Evolutionary conservation across 495 filamentous ascomycete genomes (phyloP).

Genomic region (Patellaria atrata): DNA sequence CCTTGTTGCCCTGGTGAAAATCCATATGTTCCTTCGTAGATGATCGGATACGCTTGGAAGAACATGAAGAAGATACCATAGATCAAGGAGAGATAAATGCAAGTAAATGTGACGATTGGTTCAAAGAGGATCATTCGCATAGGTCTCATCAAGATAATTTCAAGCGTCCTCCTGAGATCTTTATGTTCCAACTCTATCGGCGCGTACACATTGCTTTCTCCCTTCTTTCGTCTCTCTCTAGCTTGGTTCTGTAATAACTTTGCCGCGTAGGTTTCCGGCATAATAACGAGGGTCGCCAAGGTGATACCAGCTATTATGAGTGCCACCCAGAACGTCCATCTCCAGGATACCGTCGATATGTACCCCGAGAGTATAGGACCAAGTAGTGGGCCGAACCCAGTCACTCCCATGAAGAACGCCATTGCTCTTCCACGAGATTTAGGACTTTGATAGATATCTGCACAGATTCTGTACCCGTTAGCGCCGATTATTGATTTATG

Average conservation of each 20-base stretch:
- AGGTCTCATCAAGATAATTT: slow-evolving; percentile 33
- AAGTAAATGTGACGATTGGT: slow-evolving; percentile 48
- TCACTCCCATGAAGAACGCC: slow-evolving; percentile 56
- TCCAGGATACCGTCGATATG: slow-evolving; percentile 27
- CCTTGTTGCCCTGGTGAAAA: slow-evolving; percentile 27
- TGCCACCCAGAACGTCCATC: slow-evolving; percentile 41
- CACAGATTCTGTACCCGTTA: slow-evolving; percentile 36
- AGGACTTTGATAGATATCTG: slow-evolving; percentile 52
- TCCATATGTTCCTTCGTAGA: slow-evolving; percentile 24
- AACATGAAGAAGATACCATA: slow-evolving; percentile 69
- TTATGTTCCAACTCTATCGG: slow-evolving; percentile 31
- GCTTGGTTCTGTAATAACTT: slow-evolving; percentile 44
- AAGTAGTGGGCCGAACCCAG: slow-evolving; percentile 26
- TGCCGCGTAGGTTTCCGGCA: slow-evolving; percentile 47
- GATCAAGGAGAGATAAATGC: slow-evolving; percentile 51
- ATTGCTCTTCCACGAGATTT: slow-evolving; percentile 51
- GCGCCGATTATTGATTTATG: too few relatives aligned
- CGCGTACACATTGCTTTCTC: slow-evolving; percentile 24
- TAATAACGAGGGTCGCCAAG: slow-evolving; percentile 26
- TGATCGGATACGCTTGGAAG: slow-evolving; percentile 37
- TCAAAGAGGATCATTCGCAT: slow-evolving; percentile 43
- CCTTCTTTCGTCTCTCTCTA: slow-evolving; percentile 32
- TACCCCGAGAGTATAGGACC: slow-evolving; percentile 29
- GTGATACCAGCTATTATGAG: slow-evolving; percentile 32
- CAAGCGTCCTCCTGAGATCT: slow-evolving; percentile 26